Evolutionary conservation across 352 stramenopile species (phyloP), one percentile per base, ranked within the genome.

Genomic region (Globisporangium lucens): DNA sequence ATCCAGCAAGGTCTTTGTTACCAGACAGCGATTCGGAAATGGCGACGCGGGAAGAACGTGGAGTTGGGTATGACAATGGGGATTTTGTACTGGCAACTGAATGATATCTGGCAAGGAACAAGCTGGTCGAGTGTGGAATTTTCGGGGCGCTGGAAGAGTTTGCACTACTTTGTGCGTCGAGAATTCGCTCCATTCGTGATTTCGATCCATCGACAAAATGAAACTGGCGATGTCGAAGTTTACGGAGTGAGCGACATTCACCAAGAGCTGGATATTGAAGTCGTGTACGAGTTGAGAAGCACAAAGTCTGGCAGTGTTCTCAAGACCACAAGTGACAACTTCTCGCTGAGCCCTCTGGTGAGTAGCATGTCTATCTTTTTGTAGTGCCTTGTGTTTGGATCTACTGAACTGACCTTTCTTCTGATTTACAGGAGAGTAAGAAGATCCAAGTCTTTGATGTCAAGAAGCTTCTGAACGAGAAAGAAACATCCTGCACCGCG

Each of bases 121-220:
- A 94, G 84, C 68, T 96, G 89, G 89, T 93, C 89, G 24, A 93
- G 87, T 56, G 87, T 95, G 41, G 89, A 96, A 69, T 89, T 85
- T 71, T 80, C 75, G 4, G 88, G 88, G 29, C 75, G 79, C 47
- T 94, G 87, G 83, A 96, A 96, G 70, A 88, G 81, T 43, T 74
- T 96, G 33, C 88, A 95, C 63, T 89, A 93, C 64, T 79, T 89
- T 35, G 77, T 89, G 22, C 82, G 82, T 65, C 80, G 82, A 10
- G 74, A 80, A 22, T 94, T 90, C 75, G 82, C 85, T 56, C 85
- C 88, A 29, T 79, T 95, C 36, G 66, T 90, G 30, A 43, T 92
- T 30, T 83, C 80, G 27, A 68, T 82, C 6, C 68, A 80, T 43
- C 46, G 78, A 24, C 68, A 66, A n/a, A 20, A 51, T 2, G 62